phyloP scores from a whole-genome alignment of 148 eudicot species.

The Rhododendron molle region DNA sequence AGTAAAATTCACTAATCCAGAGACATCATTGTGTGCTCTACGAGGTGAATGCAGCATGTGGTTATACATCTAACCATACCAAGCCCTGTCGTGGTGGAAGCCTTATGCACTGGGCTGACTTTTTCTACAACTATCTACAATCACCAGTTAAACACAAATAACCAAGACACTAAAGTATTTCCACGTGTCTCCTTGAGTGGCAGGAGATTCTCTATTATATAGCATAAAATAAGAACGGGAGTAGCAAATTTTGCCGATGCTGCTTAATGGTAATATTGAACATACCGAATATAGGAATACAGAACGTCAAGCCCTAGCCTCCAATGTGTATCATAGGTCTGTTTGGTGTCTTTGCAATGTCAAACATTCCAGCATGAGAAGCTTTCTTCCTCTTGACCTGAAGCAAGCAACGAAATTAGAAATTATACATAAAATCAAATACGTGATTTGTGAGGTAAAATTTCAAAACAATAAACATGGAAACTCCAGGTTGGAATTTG shows the following conservation, averaged over 20 bases:
- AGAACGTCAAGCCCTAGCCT: conserved; percentile 43
- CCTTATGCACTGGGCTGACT: neutral
- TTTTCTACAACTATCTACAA: neutral
- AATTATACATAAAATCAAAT: neutral
- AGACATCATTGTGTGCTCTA: neutral
- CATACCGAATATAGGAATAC: conserved; percentile 1
- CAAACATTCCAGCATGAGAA: conserved; percentile 97
- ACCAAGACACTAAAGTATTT: neutral
- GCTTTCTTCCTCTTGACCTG: conserved; percentile 94
- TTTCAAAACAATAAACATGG: neutral
- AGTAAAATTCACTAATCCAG: neutral
- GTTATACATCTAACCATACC: neutral
- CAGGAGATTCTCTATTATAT: neutral
- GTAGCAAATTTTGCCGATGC: neutral
- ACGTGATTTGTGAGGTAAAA: neutral
- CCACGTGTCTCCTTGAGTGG: neutral
- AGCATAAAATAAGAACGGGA: neutral
- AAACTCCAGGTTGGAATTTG: neutral
- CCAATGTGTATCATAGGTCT: conserved; percentile 99
- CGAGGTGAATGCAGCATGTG: neutral
- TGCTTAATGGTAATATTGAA: neutral
- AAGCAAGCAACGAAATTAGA: conserved; percentile 9
- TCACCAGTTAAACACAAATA: neutral
- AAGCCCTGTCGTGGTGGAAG: neutral
- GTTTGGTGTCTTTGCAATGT: conserved; percentile 83